A percentile compares a stretch with the other conserved stretches of the same genome.
Conservation (phyloP, 2,329 filamentous ascomycete species). For the Dactylellina haptotyla region DNA sequence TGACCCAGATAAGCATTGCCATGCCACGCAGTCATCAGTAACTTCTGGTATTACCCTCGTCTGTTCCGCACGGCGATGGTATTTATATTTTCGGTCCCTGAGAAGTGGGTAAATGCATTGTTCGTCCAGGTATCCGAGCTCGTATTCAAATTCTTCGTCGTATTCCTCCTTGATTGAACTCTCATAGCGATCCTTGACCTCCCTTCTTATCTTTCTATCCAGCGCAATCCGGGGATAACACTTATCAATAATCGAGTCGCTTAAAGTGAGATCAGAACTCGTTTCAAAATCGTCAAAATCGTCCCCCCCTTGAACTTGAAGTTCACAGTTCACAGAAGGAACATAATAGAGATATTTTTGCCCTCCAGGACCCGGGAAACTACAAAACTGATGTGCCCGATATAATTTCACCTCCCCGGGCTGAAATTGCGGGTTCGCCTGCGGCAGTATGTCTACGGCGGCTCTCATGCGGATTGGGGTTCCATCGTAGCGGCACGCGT, state of each 20-base stretch:
- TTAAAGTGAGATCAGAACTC: too few species aligned
- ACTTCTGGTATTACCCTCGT: slow-evolving; percentile 1
- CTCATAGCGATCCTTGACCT: neutral
- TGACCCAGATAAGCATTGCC: slow-evolving; percentile 3
- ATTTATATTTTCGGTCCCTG: neutral
- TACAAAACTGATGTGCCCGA: neutral
- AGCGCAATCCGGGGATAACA: slow-evolving; percentile 9
- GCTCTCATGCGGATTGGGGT: slow-evolving; percentile 5
- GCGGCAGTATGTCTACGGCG: neutral
- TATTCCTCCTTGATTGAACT: neutral
- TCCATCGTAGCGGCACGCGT: slow-evolving; percentile 4
- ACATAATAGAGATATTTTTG: neutral
- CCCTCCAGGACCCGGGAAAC: slow-evolving; percentile 1
- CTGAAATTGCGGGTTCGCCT: neutral
- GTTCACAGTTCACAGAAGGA: neutral
- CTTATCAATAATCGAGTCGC: neutral
- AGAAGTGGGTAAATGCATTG: neutral
- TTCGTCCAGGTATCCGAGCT: neutral
- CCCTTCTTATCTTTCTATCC: neutral
- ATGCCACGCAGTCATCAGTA: slow-evolving; percentile 4
- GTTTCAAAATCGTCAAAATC: too few species aligned
- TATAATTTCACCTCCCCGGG: neutral
- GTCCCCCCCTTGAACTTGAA: too few species aligned
- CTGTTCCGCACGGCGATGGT: neutral
- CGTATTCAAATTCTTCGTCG: neutral